phyloP scores from a whole-genome alignment of 2,329 filamentous ascomycete genomes.

The Cladosporium sp. region DNA sequence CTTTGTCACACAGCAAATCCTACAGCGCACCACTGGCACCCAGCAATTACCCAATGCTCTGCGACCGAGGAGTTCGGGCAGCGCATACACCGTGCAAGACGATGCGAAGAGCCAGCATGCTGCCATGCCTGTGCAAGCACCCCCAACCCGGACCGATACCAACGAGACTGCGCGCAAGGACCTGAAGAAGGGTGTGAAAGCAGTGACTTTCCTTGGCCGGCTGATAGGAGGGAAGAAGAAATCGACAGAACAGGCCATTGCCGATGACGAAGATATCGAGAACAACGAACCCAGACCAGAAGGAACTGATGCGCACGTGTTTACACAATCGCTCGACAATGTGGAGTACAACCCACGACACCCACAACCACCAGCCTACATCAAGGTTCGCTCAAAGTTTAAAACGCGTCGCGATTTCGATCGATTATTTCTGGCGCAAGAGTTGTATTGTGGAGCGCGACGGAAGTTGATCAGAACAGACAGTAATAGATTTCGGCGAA shows the following conservation, averaged over 20 bases:
- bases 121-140: conserved; percentile 21
- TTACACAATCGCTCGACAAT: conserved; percentile 71
- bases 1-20: conserved; percentile 48
- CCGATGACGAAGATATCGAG: conserved; percentile 61
- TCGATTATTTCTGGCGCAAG: conserved; percentile 86
- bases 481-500: conserved; percentile 34
- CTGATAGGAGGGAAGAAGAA: conserved; percentile 80
- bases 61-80: conserved; percentile 41
- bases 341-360: conserved; percentile 79
- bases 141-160: conserved; percentile 26
- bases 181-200: conserved; percentile 77
- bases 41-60: conserved; percentile 52
- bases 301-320: conserved; percentile 79
- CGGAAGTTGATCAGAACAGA: conserved; percentile 25
- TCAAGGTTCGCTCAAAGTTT: conserved; percentile 77
- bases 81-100: conserved; percentile 46
- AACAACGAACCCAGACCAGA: conserved; percentile 68
- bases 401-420: conserved; percentile 83
- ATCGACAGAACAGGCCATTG: conserved; percentile 43
- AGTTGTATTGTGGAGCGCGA: conserved; percentile 53
- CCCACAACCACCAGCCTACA: conserved; percentile 87
- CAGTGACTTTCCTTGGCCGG: conserved; percentile 85
- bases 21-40: conserved; percentile 67
- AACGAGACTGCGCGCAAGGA: conserved; percentile 27
- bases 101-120: conserved; percentile 32